phyloP scores from a whole-genome alignment of 2,329 filamentous ascomycete species.

The Onygena corvina region DNA sequence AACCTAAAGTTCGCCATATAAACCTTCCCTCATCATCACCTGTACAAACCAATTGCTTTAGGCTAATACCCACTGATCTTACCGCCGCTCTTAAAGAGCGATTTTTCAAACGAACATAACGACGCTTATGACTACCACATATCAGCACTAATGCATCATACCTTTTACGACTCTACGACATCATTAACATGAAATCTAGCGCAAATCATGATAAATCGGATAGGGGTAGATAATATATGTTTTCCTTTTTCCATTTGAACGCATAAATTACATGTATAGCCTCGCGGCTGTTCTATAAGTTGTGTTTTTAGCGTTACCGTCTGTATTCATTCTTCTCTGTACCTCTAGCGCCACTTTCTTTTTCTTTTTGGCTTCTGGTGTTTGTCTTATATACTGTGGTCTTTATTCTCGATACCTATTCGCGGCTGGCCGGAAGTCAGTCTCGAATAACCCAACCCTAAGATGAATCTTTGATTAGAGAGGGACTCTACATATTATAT shows the following conservation, averaged over 20 bases:
- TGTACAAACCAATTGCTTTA: no score
- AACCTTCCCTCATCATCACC: background rate
- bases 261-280: background rate
- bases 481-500: background rate
- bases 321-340: no score
- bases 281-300: background rate
- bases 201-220: background rate
- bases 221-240: background rate
- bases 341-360: background rate
- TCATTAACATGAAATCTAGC: background rate
- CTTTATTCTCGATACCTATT: background rate
- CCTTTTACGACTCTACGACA: background rate
- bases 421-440: constrained; percentile 2
- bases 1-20: background rate
- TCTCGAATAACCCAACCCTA: background rate
- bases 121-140: constrained; percentile 3
- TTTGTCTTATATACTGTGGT: constrained; percentile 3
- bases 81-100: background rate
- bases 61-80: no score
- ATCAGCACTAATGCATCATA: background rate
- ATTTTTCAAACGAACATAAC: constrained; percentile 5
- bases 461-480: background rate
- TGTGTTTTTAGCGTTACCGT: background rate
- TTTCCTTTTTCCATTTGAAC: background rate
- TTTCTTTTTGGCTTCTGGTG: background rate